phyloP scores from a whole-genome alignment of 495 filamentous ascomycete species.

The Talaromyces liani region DNA sequence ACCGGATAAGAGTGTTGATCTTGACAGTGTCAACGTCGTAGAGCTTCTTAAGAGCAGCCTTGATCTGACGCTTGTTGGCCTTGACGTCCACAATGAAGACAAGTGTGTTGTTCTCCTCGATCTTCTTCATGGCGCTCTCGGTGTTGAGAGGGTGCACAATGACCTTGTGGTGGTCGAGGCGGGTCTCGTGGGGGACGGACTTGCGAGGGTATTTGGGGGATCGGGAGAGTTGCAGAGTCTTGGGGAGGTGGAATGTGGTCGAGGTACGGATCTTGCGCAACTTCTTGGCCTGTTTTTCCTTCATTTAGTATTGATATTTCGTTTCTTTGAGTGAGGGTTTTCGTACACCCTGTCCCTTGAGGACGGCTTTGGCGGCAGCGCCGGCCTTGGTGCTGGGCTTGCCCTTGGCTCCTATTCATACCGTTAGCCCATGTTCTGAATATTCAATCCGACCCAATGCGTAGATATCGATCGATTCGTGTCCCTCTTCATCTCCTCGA shows the following conservation, averaged over 20 bases:
- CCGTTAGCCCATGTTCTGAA: constrained; percentile 7
- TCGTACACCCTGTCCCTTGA: constrained; percentile 73
- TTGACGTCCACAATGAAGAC: constrained; percentile 98
- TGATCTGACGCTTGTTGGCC: constrained; percentile 99
- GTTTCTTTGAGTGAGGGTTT: no score
- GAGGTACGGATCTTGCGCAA: constrained; percentile 82
- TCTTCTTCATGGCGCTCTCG: constrained; percentile 99
- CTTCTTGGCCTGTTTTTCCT: constrained; percentile 85
- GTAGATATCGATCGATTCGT: neutral
- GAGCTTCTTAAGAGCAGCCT: constrained; percentile 95
- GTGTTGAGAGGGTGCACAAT: constrained; percentile 87
- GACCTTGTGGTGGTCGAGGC: constrained; percentile 88
- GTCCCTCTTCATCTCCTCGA: neutral
- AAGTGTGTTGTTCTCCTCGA: constrained; percentile 99
- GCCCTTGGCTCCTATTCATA: constrained; percentile 55
- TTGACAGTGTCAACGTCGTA: constrained; percentile 97
- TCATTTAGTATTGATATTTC: no score
- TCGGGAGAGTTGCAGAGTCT: constrained; percentile 87
- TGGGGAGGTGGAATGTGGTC: constrained; percentile 95
- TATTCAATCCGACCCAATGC: neutral
- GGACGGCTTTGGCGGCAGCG: constrained; percentile 86
- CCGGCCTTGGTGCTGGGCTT: constrained; percentile 72
- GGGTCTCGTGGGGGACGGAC: constrained; percentile 80
- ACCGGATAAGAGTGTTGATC: constrained; percentile 99
- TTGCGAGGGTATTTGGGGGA: constrained; percentile 94